Percentiles rank a stretch among this genome's conserved stretches.
These are phyloP conservation scores for Rhizopus delemar DNA, from an alignment of 371 early-diverging fungal species.

Conservation along the genomic window DNA sequence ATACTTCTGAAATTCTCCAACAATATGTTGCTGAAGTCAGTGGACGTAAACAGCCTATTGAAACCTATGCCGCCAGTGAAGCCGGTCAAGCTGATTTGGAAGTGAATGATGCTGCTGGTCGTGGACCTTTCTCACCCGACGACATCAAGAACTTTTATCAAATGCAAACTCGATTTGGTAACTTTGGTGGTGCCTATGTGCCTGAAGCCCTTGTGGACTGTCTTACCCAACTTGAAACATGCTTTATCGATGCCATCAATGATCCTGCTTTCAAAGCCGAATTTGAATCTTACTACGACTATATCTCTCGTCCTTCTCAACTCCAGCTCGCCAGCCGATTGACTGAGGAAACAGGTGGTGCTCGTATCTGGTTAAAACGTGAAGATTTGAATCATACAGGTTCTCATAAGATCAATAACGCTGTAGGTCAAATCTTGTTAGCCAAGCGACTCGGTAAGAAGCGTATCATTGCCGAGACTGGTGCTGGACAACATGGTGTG, in stretches of 20 bases:
- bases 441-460: conserved; percentile 94
- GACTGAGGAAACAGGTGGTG: conserved; percentile 80
- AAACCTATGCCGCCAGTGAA: conserved; percentile 25
- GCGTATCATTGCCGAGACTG: conserved; percentile 97
- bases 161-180: conserved; percentile 82
- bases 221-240: conserved; percentile 83
- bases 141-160: conserved; percentile 51
- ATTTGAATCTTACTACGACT: conserved; percentile 86
- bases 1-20: conserved; percentile 58
- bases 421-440: conserved; percentile 90
- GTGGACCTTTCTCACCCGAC: conserved; percentile 25
- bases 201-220: conserved; percentile 95
- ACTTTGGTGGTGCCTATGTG: conserved; percentile 95
- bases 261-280: conserved; percentile 91
- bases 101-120: conserved; percentile 31
- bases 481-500: conserved; percentile 98
- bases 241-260: conserved; percentile 75
- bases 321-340: conserved; percentile 86
- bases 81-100: conserved; percentile 42
- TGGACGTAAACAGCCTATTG: conserved; percentile 49
- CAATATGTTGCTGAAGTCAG: conserved; percentile 64
- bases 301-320: conserved; percentile 89
- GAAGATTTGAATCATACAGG: conserved; percentile 98
- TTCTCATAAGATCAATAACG: conserved; percentile 98
- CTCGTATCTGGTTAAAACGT: conserved; percentile 95